Evolutionary conservation across 208 protist genomes (phyloP).

Genomic region (Tritrichomonas musculus): DNA sequence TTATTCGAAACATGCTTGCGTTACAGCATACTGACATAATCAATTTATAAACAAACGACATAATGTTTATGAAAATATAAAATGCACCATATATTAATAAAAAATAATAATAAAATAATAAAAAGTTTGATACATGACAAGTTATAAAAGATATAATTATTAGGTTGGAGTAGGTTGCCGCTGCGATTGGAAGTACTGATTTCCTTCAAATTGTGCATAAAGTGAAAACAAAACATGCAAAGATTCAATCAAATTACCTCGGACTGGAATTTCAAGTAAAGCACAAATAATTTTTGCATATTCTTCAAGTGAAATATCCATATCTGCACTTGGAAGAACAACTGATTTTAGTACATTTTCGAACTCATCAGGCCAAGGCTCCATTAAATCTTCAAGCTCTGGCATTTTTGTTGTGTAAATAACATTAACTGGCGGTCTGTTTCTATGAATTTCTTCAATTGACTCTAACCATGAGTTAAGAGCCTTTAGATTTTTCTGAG

Average conservation of each 20-base stretch:
- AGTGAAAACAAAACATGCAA: conserved; percentile 92
- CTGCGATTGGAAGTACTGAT: background rate
- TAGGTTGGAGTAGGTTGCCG: too few species aligned
- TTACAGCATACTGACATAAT: too few species aligned
- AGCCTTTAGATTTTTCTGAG: background rate
- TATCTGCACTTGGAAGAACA: conserved; percentile 65
- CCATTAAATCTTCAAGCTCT: conserved; percentile 32
- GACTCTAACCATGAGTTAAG: background rate
- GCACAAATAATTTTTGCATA: conserved; percentile 80
- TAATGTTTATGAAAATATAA: too few species aligned
- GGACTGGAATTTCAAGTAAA: conserved; percentile 87
- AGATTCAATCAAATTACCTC: conserved; percentile 79
- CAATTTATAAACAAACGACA: too few species aligned
- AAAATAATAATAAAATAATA: too few species aligned
- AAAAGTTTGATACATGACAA: too few species aligned
- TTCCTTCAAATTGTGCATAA: conserved; percentile 79
- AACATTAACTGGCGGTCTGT: background rate
- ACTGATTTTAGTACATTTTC: conserved; percentile 77
- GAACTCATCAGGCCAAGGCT: conserved; percentile 76
- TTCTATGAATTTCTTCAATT: conserved; percentile 27
- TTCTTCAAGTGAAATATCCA: conserved; percentile 78
- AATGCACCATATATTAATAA: too few species aligned
- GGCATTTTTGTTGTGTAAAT: background rate
- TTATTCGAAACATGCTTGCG: too few species aligned
- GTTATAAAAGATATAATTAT: too few species aligned